Evolutionary conservation across 2,329 filamentous ascomycete species (phyloP).

Genomic region (Grosmannia clavigera): DNA sequence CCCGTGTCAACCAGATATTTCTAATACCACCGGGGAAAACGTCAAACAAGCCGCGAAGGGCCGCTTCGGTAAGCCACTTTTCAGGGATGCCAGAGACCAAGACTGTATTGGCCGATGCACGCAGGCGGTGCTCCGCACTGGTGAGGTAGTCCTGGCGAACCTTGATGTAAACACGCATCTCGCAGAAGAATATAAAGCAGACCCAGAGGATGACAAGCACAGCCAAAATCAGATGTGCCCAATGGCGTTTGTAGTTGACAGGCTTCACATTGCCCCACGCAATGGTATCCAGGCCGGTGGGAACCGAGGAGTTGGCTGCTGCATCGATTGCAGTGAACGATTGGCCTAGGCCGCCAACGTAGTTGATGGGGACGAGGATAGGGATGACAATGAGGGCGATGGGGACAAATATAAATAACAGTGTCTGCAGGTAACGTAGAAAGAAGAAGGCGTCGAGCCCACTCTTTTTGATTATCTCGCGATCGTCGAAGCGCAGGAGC

Average conservation of each 20-base stretch:
- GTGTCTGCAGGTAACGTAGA: conserved; percentile 63
- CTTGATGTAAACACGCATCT: conserved; percentile 79
- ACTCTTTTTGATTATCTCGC: conserved; percentile 87
- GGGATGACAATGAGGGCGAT: conserved; percentile 68
- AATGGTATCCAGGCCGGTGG: conserved; percentile 63
- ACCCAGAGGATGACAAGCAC: conserved; percentile 70
- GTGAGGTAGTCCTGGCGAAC: conserved; percentile 91
- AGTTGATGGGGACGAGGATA: conserved; percentile 77
- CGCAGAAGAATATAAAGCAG: conserved; percentile 75
- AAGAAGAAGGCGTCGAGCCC: conserved; percentile 97
- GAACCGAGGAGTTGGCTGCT: conserved; percentile 18
- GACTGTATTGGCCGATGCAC: conserved; percentile 90
- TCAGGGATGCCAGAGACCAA: conserved; percentile 80
- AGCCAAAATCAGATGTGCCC: conserved; percentile 74
- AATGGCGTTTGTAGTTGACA: conserved; percentile 56
- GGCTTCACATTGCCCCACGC: conserved; percentile 77
- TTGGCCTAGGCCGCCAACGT: conserved; percentile 53
- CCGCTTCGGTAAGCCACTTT: conserved; percentile 80
- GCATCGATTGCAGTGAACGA: conserved; percentile 30
- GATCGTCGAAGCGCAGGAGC: conserved; percentile 56
- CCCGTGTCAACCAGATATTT: conserved; percentile 93
- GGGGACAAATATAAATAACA: conserved; percentile 85
- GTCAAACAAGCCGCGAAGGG: conserved; percentile 75
- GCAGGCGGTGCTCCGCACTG: conserved; percentile 83
- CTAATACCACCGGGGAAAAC: conserved; percentile 91